phyloP scores from a whole-genome alignment of 768 basidiomycete genomes.

The Lentinula detonsa region DNA sequence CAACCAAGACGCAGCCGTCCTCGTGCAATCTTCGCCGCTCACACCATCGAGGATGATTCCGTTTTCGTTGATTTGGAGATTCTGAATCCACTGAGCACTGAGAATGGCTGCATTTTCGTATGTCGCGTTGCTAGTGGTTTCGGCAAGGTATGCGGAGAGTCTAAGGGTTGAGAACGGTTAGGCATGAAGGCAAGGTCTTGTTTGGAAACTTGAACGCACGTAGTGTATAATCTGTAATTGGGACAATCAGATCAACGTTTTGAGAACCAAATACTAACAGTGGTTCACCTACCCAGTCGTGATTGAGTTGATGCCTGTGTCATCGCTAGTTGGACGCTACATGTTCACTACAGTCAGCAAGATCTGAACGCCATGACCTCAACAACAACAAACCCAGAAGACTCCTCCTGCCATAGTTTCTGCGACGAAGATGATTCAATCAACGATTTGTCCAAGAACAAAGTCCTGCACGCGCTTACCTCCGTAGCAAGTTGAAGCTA shows the following conservation, averaged over 20 bases:
- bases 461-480: conserved; percentile 17
- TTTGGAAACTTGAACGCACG: conserved; percentile 21
- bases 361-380: neutral
- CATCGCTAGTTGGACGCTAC: conserved; percentile 37
- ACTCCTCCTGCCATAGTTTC: conserved; percentile 49
- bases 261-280: neutral
- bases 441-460: no score
- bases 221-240: conserved; percentile 28
- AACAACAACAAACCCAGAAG: conserved; percentile 37
- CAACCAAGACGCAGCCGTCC: conserved; percentile 37
- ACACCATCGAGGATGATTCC: conserved; percentile 43
- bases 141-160: conserved; percentile 43
- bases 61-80: conserved; percentile 34
- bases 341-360: neutral
- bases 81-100: conserved; percentile 43
- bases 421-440: conserved; percentile 10
- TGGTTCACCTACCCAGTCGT: conserved; percentile 37
- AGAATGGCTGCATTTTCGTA: conserved; percentile 41
- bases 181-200: neutral
- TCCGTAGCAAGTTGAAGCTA: conserved; percentile 38
- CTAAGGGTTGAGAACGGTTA: conserved; percentile 17
- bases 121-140: conserved; percentile 35
- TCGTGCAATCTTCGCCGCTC: conserved; percentile 38
- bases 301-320: conserved; percentile 40
- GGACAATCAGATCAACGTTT: neutral